These are phyloP conservation scores for Pythium periplocum DNA, from an alignment of 352 stramenopile genomes.

Conservation along the genomic window DNA sequence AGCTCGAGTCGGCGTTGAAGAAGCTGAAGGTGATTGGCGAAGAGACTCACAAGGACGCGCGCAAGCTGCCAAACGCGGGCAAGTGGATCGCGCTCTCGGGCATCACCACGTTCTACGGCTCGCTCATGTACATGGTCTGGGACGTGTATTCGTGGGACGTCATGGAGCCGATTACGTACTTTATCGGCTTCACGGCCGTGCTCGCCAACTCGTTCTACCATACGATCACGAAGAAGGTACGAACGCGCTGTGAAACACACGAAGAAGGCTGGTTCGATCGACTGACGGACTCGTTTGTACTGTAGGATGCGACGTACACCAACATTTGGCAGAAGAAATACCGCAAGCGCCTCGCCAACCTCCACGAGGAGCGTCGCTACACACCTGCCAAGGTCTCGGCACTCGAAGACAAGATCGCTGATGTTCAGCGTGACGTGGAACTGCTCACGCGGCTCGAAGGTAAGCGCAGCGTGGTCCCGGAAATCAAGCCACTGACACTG, in stretches of 20 bases:
- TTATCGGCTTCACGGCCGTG: slow-evolving; percentile 85
- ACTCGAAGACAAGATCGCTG: slow-evolving; percentile 37
- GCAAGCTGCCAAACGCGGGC: slow-evolving; percentile 54
- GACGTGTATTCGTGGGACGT: slow-evolving; percentile 88
- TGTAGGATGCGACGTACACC: slow-evolving; percentile 61
- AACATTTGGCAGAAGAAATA: slow-evolving; percentile 84
- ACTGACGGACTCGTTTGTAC: too few species aligned
- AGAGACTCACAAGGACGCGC: slow-evolving; percentile 38
- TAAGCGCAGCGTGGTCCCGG: slow-evolving; percentile 3
- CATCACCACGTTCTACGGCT: slow-evolving; percentile 63
- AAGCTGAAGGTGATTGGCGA: slow-evolving; percentile 42
- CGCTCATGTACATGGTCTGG: slow-evolving; percentile 79
- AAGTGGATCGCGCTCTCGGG: slow-evolving; percentile 65
- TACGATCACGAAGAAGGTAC: slow-evolving; percentile 54
- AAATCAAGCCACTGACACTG: too few species aligned
- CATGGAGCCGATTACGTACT: slow-evolving; percentile 89
- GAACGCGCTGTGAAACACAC: too few species aligned
- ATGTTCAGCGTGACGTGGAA: slow-evolving; percentile 59
- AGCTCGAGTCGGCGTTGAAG: slow-evolving; percentile 39
- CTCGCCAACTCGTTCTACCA: slow-evolving; percentile 81
- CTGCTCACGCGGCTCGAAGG: slow-evolving; percentile 47
- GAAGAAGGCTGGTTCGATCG: too few species aligned
- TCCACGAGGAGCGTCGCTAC: slow-evolving; percentile 56
- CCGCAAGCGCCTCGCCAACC: slow-evolving; percentile 26
- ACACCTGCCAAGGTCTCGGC: slow-evolving; percentile 32